Evolutionary conservation across 306 rosid species (phyloP).

Genomic region (Trifolium repens): DNA sequence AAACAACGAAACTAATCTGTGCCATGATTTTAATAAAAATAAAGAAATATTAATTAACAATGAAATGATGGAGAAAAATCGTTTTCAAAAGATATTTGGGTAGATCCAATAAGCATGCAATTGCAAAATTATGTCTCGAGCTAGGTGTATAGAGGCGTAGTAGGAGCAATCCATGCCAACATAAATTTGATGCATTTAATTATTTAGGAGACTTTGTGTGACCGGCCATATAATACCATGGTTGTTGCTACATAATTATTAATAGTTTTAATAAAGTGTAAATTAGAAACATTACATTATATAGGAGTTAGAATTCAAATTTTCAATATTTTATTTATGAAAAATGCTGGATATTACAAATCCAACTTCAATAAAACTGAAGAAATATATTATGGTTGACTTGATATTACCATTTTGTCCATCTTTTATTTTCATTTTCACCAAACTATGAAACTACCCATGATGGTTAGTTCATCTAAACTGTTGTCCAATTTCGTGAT

Average conservation of each 20-base stretch:
- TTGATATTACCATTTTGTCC: too few species aligned
- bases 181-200: neutral
- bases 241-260: slow-evolving; percentile 15
- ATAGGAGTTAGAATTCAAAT: too few species aligned
- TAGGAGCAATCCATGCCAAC: neutral
- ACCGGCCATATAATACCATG: slow-evolving; percentile 27
- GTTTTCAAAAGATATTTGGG: slow-evolving; percentile 26
- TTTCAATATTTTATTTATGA: too few species aligned
- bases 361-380: too few species aligned
- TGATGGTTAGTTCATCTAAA: too few species aligned
- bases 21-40: neutral
- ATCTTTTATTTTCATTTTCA: too few species aligned
- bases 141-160: slow-evolving; percentile 17
- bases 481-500: too few species aligned
- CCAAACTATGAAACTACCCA: too few species aligned
- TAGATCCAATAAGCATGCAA: slow-evolving; percentile 39
- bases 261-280: neutral
- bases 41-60: neutral
- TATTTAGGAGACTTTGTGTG: slow-evolving; percentile 44
- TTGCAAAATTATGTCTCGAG: slow-evolving; percentile 33
- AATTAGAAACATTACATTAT: too few species aligned
- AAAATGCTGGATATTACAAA: too few species aligned
- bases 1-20: neutral
- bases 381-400: too few species aligned
- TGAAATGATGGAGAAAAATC: slow-evolving; percentile 2